Conservation (phyloP, 2,329 filamentous ascomycete species). For the Alternaria sp. region DNA sequence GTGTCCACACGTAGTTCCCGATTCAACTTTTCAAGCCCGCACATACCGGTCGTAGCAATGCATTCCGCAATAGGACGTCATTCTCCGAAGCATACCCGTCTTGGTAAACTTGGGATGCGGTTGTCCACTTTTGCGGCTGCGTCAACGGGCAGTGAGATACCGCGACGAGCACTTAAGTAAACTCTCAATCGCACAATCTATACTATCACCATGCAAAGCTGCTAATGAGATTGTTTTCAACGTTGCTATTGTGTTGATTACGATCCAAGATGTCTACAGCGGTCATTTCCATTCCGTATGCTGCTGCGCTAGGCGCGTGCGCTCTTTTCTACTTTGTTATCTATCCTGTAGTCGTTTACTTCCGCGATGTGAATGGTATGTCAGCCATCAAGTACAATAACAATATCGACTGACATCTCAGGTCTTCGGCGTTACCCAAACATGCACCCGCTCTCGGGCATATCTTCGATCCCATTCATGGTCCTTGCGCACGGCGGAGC, state of each 20-base stretch:
- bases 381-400: background rate
- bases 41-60: background rate
- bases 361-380: slow-evolving; percentile 53
- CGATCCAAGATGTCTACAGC: slow-evolving; percentile 19
- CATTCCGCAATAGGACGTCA: background rate
- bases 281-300: slow-evolving; percentile 29
- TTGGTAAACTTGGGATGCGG: background rate
- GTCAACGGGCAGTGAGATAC: background rate
- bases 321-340: slow-evolving; percentile 48
- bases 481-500: slow-evolving; percentile 52
- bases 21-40: background rate
- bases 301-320: slow-evolving; percentile 27
- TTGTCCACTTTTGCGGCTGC: background rate
- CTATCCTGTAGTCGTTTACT: slow-evolving; percentile 52
- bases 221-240: background rate
- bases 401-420: background rate
- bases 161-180: slow-evolving; percentile 17
- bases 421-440: slow-evolving; percentile 58
- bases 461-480: slow-evolving; percentile 58
- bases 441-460: slow-evolving; percentile 54
- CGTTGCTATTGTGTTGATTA: background rate
- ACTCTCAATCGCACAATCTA: background rate
- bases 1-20: background rate
- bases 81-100: slow-evolving; percentile 22
- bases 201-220: background rate